Percentiles rank a stretch among this genome's conserved stretches.
Evolutionary conservation across 2,329 filamentous ascomycete species (phyloP).

Genomic region (Didymella pomorum): DNA sequence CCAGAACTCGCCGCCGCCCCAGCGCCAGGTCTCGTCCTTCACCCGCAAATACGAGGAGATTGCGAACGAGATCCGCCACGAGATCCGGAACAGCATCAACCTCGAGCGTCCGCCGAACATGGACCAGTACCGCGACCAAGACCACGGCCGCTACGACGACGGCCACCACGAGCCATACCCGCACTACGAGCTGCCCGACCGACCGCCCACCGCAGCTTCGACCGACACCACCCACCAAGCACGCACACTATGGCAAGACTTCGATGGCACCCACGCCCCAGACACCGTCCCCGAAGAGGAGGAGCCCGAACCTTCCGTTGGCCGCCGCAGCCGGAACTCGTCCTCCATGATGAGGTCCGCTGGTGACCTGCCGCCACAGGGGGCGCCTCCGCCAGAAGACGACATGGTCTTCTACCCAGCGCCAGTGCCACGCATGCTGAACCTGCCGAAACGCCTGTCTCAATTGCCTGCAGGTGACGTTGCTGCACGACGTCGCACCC

Average conservation of each 20-base stretch:
- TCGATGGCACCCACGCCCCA: constrained; percentile 80
- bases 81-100: constrained; percentile 33
- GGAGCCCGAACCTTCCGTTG: constrained; percentile 32
- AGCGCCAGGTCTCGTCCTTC: constrained; percentile 48
- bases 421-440: constrained; percentile 91
- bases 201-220: constrained; percentile 63
- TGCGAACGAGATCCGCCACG: constrained; percentile 44
- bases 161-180: constrained; percentile 10
- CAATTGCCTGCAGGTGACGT: constrained; percentile 71
- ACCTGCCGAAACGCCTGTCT: constrained; percentile 86
- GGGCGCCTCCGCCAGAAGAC: constrained; percentile 68
- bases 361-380: constrained; percentile 31
- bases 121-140: constrained; percentile 1
- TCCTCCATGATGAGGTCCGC: constrained; percentile 57
- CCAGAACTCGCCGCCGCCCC: constrained; percentile 22
- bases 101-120: constrained; percentile 15
- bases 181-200: constrained; percentile 48
- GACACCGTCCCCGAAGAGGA: constrained; percentile 53
- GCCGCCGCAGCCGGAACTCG: constrained; percentile 38
- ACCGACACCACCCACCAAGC: constrained; percentile 71
- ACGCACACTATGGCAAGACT: constrained; percentile 75
- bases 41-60: constrained; percentile 50
- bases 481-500: constrained; percentile 75
- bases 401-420: constrained; percentile 96
- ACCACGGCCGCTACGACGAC: constrained; percentile 8